Evolutionary conservation across 148 eudicot genomes (phyloP).

Genomic region (Arbutus unedo): DNA sequence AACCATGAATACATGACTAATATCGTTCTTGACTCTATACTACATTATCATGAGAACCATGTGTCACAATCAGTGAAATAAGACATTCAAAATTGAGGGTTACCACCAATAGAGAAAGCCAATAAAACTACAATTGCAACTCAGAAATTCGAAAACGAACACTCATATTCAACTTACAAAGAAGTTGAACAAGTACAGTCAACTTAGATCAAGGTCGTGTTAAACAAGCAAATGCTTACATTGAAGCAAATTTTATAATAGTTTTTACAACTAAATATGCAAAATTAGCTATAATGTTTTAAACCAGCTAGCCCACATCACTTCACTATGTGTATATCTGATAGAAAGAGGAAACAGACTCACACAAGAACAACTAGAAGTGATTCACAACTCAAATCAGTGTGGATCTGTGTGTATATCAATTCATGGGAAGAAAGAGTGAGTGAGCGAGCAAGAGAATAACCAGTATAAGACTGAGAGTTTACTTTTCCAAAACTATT

Average conservation of each 20-base stretch:
- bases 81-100: neutral
- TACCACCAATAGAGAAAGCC: neutral
- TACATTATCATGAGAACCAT: neutral
- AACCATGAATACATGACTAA: neutral
- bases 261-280: neutral
- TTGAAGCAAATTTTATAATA: neutral
- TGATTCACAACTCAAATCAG: no score
- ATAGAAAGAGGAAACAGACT: no score
- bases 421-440: no score
- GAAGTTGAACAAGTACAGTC: no score
- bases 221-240: neutral
- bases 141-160: neutral
- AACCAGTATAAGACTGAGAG: no score
- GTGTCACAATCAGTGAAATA: neutral
- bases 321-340: neutral
- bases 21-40: neutral
- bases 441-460: no score
- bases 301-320: neutral
- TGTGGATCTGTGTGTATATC: no score
- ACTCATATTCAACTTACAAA: no score
- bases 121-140: neutral
- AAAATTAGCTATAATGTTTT: neutral
- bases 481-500: no score
- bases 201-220: neutral
- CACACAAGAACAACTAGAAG: no score